Evolutionary conservation across 139 green algal species (phyloP), one percentile per base, ranked within the genome.

Genomic region (Diplosphaera chodatii): DNA sequence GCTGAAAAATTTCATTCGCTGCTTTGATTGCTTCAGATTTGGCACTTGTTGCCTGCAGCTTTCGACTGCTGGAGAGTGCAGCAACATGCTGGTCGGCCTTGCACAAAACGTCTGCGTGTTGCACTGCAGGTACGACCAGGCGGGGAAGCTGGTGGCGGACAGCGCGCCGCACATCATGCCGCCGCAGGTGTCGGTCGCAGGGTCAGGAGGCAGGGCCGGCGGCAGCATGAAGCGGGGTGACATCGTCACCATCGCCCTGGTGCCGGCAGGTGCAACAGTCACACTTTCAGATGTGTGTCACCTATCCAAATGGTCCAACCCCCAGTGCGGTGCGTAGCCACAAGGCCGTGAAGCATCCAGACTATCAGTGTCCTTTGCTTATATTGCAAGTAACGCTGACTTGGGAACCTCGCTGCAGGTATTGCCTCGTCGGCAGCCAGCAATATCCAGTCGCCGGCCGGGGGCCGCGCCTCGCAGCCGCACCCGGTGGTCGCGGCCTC

Each of bases 231-330:
- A 62, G 34, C 65, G 74, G 2, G 82, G 80, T 31, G 85, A 90
- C 40, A 84, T 93, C 67, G 88, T 88, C 31, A 94, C 86, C 29
- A 92, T 94, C 55, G 81, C 83, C 32, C 73, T 94, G 6, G 48
- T 92, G 2, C 85, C 88, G 1, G 83, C 86, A 48, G 85, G 74
- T 70, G n/a, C n/a, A n/a, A n/a, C n/a, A n/a, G n/a, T n/a, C n/a
- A n/a, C n/a, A n/a, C n/a, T n/a, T n/a, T n/a, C n/a, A n/a, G n/a
- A n/a, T n/a, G n/a, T n/a, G n/a, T n/a, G n/a, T n/a, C n/a, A n/a
- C n/a, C n/a, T n/a, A n/a, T n/a, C n/a, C n/a, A n/a, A n/a, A n/a
- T n/a, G n/a, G n/a, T n/a, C n/a, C n/a, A n/a, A n/a, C n/a, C n/a
- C n/a, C n/a, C n/a, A n/a, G n/a, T n/a, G n/a, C n/a, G n/a, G n/a